Evolutionary conservation across 805 yeast genomes (phyloP).

Genomic region (Yarrowia hollandica): DNA sequence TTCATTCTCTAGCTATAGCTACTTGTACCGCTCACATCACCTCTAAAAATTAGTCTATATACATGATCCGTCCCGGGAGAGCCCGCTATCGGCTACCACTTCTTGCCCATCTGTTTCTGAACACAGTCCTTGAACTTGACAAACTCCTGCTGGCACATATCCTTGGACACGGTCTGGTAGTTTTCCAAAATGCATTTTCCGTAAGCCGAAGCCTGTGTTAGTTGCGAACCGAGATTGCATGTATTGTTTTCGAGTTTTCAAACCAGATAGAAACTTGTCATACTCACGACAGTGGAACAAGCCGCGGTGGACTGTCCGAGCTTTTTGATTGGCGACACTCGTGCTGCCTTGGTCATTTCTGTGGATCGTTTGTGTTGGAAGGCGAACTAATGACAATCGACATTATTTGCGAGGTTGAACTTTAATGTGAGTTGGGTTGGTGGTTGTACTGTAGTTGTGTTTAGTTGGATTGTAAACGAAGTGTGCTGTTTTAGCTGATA

Average conservation of each 20-base stretch:
- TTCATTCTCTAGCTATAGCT: no score
- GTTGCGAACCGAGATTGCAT: no score
- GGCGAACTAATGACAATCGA: neutral
- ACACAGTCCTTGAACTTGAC: conserved; percentile 31
- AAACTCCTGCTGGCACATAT: conserved; percentile 31
- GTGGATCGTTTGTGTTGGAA: no score
- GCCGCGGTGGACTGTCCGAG: conserved; percentile 22
- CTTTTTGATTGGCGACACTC: conserved; percentile 25
- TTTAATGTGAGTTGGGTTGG: neutral
- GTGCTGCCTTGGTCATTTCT: conserved; percentile 17
- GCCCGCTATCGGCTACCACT: no score
- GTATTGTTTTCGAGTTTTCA: no score
- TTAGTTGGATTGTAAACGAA: no score
- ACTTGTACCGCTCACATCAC: neutral
- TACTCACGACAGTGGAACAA: conserved; percentile 16
- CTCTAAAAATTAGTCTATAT: neutral
- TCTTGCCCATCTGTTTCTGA: conserved; percentile 29
- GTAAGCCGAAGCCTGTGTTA: conserved; percentile 29
- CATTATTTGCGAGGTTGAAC: neutral
- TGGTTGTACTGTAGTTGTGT: neutral
- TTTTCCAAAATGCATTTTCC: conserved; percentile 29
- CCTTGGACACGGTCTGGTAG: conserved; percentile 29
- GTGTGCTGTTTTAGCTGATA: no score
- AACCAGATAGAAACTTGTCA: no score
- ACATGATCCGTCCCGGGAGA: no score